Conservation (phyloP, 192 early-diverging fungal genomes). For the Backusella macrospora region DNA sequence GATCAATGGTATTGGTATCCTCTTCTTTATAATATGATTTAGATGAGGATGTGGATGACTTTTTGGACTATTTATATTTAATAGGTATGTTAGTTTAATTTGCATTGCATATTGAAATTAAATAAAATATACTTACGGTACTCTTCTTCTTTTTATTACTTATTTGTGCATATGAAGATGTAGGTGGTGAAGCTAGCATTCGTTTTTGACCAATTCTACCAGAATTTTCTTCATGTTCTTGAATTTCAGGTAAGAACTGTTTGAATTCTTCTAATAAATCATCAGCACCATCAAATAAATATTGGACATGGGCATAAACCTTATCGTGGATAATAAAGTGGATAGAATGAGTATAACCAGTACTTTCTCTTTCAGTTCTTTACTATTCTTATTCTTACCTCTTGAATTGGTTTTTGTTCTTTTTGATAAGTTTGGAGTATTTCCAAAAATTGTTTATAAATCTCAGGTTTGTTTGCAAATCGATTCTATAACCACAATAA, state of each 20-base stretch:
- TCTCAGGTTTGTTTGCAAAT: slow-evolving; percentile 88
- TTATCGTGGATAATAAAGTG: slow-evolving; percentile 27
- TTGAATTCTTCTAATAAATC: slow-evolving; percentile 98
- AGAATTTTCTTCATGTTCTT: not conserved
- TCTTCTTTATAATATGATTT: not conserved
- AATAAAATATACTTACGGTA: not conserved
- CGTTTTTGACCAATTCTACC: not conserved
- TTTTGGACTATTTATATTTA: not conserved
- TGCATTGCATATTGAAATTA: not conserved
- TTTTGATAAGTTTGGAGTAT: slow-evolving; percentile 97
- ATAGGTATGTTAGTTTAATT: not conserved
- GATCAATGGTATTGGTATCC: not conserved
- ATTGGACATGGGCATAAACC: slow-evolving; percentile 93
- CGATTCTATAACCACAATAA: slow-evolving; percentile 63
- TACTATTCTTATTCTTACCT: slow-evolving; percentile 49
- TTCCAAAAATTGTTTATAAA: slow-evolving; percentile 96
- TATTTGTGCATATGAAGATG: not conserved
- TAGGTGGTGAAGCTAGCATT: not conserved
- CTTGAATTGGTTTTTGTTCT: slow-evolving; percentile 93
- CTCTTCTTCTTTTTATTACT: not conserved
- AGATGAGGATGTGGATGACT: not conserved
- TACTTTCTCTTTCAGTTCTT: not conserved
- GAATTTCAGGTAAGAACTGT: slow-evolving; percentile 88
- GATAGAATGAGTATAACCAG: not conserved
- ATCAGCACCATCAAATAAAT: slow-evolving; percentile 83